These are phyloP conservation scores for Clavispora asparagi DNA, from an alignment of 805 yeast genomes.

Conservation along the genomic window DNA sequence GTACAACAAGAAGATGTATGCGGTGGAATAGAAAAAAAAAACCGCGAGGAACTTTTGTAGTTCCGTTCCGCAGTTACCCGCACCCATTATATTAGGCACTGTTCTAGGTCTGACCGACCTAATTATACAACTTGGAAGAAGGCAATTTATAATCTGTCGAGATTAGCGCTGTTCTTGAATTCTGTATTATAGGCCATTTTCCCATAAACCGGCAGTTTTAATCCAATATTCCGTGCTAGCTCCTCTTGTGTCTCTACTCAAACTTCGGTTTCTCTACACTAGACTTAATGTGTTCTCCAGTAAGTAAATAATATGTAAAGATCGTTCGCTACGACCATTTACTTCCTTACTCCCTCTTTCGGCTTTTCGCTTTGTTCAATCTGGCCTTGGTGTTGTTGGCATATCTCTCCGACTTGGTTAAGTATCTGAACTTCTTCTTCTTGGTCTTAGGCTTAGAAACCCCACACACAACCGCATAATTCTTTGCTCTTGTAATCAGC, in stretches of 20 bases:
- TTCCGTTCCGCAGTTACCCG: not conserved
- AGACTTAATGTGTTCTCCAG: not conserved
- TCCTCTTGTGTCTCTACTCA: too few species aligned
- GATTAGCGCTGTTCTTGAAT: too few species aligned
- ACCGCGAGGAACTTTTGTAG: not conserved
- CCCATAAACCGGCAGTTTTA: too few species aligned
- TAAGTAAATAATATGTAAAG: not conserved
- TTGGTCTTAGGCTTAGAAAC: conserved; percentile 42
- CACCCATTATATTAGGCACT: not conserved
- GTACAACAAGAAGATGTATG: not conserved
- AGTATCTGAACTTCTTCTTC: conserved; percentile 83
- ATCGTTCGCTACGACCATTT: too few species aligned
- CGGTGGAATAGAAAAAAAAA: not conserved
- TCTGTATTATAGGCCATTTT: too few species aligned
- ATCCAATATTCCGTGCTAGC: too few species aligned
- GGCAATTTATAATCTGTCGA: too few species aligned
- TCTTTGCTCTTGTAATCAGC: conserved; percentile 73
- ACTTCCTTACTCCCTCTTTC: conserved; percentile 10
- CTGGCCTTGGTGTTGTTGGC: conserved; percentile 35
- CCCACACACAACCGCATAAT: conserved; percentile 68
- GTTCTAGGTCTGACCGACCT: not conserved
- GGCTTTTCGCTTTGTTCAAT: conserved; percentile 19
- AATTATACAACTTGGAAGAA: too few species aligned
- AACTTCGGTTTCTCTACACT: too few species aligned
- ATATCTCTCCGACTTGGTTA: conserved; percentile 75